phyloP scores from a whole-genome alignment of 2,329 filamentous ascomycete species.

The Albophoma yamanashiensis region DNA sequence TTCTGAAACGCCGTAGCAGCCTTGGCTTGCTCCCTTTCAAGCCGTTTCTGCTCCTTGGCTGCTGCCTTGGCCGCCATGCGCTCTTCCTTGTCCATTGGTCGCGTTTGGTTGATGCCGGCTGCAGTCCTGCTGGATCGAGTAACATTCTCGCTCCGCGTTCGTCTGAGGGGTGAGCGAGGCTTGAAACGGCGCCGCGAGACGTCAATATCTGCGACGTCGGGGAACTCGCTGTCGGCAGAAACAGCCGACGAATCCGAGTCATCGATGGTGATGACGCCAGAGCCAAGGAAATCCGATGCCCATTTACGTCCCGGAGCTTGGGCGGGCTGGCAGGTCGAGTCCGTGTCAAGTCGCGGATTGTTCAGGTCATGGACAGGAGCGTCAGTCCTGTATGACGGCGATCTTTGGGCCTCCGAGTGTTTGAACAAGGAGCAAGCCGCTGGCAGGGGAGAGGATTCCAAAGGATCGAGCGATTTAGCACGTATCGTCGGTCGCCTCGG shows the following conservation, averaged over 20 bases:
- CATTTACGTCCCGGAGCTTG: background rate
- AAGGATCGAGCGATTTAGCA: slow-evolving; percentile 8
- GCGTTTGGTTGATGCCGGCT: background rate
- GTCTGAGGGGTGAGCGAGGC: slow-evolving; percentile 13
- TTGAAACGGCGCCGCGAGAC: slow-evolving; percentile 10
- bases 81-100: background rate
- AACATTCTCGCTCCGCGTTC: slow-evolving; percentile 20
- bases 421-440: background rate
- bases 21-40: slow-evolving; percentile 47
- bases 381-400: background rate
- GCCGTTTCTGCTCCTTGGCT: slow-evolving; percentile 44
- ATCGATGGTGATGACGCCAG: slow-evolving; percentile 23
- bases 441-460: slow-evolving; percentile 5
- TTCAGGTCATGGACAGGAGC: background rate
- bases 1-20: slow-evolving; percentile 54
- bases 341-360: background rate
- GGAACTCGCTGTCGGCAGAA: slow-evolving; percentile 38
- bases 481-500: background rate
- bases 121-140: background rate
- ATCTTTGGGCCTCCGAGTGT: background rate
- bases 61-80: slow-evolving; percentile 10
- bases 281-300: background rate
- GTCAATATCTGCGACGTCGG: slow-evolving; percentile 32
- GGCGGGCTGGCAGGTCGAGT: background rate
- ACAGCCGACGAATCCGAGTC: slow-evolving; percentile 17